Base-by-base conservation (phyloP, 768 basidiomycete species). In the Mycena venus region DNA sequence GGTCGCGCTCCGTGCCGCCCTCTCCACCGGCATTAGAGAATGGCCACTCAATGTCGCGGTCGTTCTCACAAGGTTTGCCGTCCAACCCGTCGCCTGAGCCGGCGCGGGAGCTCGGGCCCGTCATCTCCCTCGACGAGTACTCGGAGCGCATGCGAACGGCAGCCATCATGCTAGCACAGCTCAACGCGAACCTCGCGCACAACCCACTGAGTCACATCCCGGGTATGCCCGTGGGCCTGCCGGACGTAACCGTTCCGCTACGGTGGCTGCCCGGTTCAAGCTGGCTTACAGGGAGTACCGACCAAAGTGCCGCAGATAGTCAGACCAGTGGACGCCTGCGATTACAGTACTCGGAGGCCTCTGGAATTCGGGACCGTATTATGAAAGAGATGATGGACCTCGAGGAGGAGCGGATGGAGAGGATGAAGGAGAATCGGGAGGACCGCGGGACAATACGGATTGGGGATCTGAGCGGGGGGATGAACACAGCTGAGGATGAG, bases 381-480 rank as follows among this genome's bases (percentile, higher is more conserved):
- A 99, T 99, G 98, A 92, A 94, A 78, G 98, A 99, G 87, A 99
- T 99, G 98, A 87, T 99, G 75, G 89, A 96, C 27, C 86, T 99
- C 31, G 98, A 99, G 83, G 97, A 99, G 81, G 96, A 99, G 82
- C 91, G 98, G 29, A 97, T 99, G 93, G 91, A 94, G 72, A 90
- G 97, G 23, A 99, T 98, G 97, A 88, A 90, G 70, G 92, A 91
- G 77, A 89, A 88, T 74, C 83, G 85, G 15, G 93, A 94, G 75
- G 91, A 90, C 60, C 93, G 95, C 72, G 88, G 91, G 25, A 91
- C 93, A 78, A 87, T 94, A 77, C 85, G 90, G 53, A 87, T 92
- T 79, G 86, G 85, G 51, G 87, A 88, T 58, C 80, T 87, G 31
- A 88, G 87, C 73, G 85, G 86, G 27, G 86, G 87, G 67, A 83